Evolutionary conservation across 805 yeast genomes (phyloP).

Genomic region (Starmerella etchellsii): DNA sequence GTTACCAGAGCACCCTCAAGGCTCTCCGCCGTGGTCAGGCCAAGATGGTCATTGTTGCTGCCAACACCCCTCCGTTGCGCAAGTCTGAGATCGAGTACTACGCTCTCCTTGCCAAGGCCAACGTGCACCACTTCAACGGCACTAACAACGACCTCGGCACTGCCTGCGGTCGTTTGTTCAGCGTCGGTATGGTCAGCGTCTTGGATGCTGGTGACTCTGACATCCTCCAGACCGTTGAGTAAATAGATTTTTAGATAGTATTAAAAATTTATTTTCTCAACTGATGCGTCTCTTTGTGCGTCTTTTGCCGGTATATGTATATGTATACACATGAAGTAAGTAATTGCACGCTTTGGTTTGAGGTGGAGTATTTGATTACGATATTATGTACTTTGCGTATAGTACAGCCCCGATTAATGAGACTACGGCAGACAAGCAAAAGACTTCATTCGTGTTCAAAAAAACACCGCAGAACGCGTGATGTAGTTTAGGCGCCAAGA

Average conservation of each 20-base stretch:
- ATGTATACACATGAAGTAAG: background rate
- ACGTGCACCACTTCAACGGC: slow-evolving; percentile 98
- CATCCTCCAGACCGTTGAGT: slow-evolving; percentile 44
- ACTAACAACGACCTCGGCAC: slow-evolving; percentile 99
- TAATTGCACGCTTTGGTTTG: too few species aligned
- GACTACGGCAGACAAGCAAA: too few species aligned
- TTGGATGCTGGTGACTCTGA: slow-evolving; percentile 99
- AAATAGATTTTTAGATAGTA: slow-evolving; percentile 6
- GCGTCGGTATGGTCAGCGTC: slow-evolving; percentile 94
- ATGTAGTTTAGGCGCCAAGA: too few species aligned
- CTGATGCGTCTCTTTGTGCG: background rate
- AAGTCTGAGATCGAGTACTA: slow-evolving; percentile 99
- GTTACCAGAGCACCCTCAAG: slow-evolving; percentile 98
- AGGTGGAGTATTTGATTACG: too few species aligned
- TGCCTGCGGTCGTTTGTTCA: slow-evolving; percentile 99
- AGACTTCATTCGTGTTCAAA: too few species aligned
- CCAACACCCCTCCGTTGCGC: slow-evolving; percentile 99
- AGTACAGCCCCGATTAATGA: too few species aligned
- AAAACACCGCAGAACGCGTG: too few species aligned
- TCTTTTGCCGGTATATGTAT: background rate
- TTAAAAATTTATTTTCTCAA: background rate
- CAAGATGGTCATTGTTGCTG: slow-evolving; percentile 93
- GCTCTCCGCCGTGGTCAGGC: slow-evolving; percentile 98
- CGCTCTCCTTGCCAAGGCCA: slow-evolving; percentile 98
- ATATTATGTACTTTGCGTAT: too few species aligned